Base-by-base conservation (phyloP, 306 rosid species). In the Carpinus fangiana region DNA sequence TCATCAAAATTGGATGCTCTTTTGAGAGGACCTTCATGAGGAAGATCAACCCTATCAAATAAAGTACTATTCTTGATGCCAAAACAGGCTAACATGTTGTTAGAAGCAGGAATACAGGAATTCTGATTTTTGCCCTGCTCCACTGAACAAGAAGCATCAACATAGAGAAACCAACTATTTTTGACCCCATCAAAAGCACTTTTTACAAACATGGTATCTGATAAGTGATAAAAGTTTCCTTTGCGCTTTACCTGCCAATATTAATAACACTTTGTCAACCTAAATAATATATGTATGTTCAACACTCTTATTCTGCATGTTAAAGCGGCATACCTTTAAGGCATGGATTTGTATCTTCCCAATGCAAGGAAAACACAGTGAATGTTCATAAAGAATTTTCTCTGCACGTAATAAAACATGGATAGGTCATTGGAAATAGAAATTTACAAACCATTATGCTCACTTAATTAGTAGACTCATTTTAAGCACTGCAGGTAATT, bases 311-410 rank as follows among this genome's bases (percentile, higher is more conserved):
- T 64, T 64, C 47, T 16, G 45, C 11, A 36, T 12, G 56, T 26
- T 12, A 4, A 56, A 69, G 34, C 51, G 46, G n/a, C 26, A 43
- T 23, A 88, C 91, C 91, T 81, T 86, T 23, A 88, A 36, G 71
- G 82, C 72, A 34, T 59, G 81, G 73, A 88, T 61, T 26, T 74
- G 81, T 65, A 88, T 68, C 16, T 48, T 61, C 62, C 86, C 89
- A 16, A 68, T 8, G 51, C 74, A 60, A 46, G 86, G 73, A 72
- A 83, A 81, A 72, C 84, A 78, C 64, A 73, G 75, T 46, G 53
- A 75, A 31, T 88, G 89, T 59, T 88, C 89, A 76, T 81, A 70
- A 70, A 83, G 83, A 38, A 88, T 76, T 68, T 79, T 77, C 51
- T 56, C 89, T 85, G 85, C 70, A 38, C 12, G 52, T 54, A 11